A percentile compares a stretch with the other conserved stretches of the same genome.
Evolutionary conservation across 345 rosid genomes (phyloP).

Genomic region (Stellera chamaejasme): DNA sequence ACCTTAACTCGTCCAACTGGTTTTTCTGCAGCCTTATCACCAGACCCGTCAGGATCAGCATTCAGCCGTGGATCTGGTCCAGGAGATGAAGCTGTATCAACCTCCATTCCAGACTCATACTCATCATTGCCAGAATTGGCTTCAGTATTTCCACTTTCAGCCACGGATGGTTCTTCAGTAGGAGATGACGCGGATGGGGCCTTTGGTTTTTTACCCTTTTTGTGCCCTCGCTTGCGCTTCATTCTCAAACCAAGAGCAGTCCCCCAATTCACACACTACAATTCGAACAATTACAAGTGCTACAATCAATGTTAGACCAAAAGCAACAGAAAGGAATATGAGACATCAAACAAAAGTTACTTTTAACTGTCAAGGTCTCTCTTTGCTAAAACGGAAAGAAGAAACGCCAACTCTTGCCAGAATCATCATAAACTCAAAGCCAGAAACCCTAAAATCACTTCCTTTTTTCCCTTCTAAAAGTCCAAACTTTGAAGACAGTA

Average conservation of each 20-base stretch:
- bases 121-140: slow-evolving; percentile 39
- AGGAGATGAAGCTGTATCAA: slow-evolving; percentile 61
- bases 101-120: slow-evolving; percentile 50
- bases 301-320: neutral
- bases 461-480: no score
- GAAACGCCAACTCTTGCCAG: no score
- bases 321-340: neutral
- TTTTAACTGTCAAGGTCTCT: no score
- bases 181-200: slow-evolving; percentile 7
- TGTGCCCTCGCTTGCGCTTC: slow-evolving; percentile 71
- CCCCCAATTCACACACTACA: slow-evolving; percentile 5
- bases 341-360: neutral
- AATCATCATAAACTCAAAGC: no score
- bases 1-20: slow-evolving; percentile 66
- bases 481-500: no score
- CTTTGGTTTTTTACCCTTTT: slow-evolving; percentile 48
- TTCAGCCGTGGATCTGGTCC: slow-evolving; percentile 50
- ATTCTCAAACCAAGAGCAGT: slow-evolving; percentile 20
- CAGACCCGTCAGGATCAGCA: slow-evolving; percentile 45
- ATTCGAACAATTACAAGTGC: neutral
- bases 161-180: slow-evolving; percentile 18
- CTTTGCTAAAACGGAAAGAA: no score
- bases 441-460: no score
- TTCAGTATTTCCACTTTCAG: slow-evolving; percentile 23
- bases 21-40: slow-evolving; percentile 37